phyloP scores from a whole-genome alignment of 192 early-diverging fungal genomes.

The Coemansia sp. region DNA sequence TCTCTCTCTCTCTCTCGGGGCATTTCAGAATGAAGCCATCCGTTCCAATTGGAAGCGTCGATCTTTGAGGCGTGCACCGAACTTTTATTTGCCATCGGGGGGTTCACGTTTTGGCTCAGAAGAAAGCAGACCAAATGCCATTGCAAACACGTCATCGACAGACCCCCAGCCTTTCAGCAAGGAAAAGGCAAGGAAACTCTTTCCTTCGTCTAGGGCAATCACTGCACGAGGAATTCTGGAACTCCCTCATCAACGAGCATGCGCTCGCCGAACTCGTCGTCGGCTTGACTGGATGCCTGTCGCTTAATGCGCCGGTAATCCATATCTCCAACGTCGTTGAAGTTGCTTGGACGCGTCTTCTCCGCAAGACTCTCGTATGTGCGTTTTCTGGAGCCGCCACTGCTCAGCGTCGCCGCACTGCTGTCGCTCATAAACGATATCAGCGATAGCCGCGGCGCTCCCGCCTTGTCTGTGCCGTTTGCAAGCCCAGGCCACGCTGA shows the following conservation, averaged over 20 bases:
- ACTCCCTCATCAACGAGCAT: slow-evolving; percentile 20
- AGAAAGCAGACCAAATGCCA: too few relatives aligned
- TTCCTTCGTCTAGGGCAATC: too few relatives aligned
- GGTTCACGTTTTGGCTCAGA: too few relatives aligned
- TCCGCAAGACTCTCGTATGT: neutral
- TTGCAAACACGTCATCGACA: too few relatives aligned
- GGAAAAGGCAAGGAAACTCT: neutral
- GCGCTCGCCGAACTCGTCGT: slow-evolving; percentile 1
- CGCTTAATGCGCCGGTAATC: neutral
- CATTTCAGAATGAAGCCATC: too few relatives aligned
- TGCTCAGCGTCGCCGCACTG: neutral
- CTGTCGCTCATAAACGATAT: slow-evolving; percentile 11
- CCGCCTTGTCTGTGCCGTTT: neutral
- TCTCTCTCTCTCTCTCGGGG: too few relatives aligned
- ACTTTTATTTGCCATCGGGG: too few relatives aligned
- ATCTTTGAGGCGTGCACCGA: too few relatives aligned
- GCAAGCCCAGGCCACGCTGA: neutral
- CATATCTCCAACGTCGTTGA: neutral
- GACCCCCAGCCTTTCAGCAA: too few relatives aligned
- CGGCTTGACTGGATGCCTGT: neutral
- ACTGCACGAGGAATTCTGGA: slow-evolving; percentile 23
- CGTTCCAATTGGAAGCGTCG: too few relatives aligned
- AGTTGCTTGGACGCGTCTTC: neutral
- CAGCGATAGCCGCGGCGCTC: neutral
- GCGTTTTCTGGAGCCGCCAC: neutral